Evolutionary conservation across 2,329 filamentous ascomycete genomes (phyloP).

Genomic region (Paradendryphiella salina): DNA sequence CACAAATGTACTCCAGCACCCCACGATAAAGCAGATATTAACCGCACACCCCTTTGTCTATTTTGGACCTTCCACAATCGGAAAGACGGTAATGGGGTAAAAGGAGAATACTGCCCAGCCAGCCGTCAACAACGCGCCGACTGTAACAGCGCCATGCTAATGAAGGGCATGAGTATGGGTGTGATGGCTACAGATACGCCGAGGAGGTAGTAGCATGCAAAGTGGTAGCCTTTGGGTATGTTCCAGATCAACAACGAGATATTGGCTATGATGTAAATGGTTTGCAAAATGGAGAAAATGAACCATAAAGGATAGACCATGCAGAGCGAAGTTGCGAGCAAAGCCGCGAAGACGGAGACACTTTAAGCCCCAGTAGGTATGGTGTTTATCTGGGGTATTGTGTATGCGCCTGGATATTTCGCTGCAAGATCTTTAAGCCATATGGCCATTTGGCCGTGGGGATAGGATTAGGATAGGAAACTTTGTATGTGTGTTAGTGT

Average conservation of each 20-base stretch:
- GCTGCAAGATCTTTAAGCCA: conserved; percentile 56
- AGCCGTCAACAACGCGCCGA: conserved; percentile 52
- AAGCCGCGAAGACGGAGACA: conserved; percentile 55
- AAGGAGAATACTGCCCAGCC: conserved; percentile 45
- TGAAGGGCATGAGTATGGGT: conserved; percentile 45
- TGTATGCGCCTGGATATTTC: conserved; percentile 45
- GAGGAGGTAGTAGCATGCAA: conserved; percentile 43
- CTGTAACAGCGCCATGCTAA: conserved; percentile 51
- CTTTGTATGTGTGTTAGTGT: conserved; percentile 13
- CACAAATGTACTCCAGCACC: conserved; percentile 52
- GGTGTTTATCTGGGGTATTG: conserved; percentile 55
- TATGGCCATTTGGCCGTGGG: conserved; percentile 55
- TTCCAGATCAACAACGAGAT: conserved; percentile 56
- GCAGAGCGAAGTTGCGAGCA: conserved; percentile 56
- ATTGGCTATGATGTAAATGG: conserved; percentile 50
- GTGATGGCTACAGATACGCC: conserved; percentile 43
- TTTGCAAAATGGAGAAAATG: conserved; percentile 51
- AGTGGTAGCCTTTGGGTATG: conserved; percentile 52
- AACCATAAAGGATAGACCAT: conserved; percentile 57
- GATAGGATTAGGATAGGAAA: conserved; percentile 49
- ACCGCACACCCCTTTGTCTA: conserved; percentile 57
- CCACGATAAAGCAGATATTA: conserved; percentile 52
- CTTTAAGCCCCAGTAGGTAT: conserved; percentile 55
- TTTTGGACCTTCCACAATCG: conserved; percentile 45
- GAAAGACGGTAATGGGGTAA: conserved; percentile 44